Evolutionary conservation across 768 basidiomycete species (phyloP).

Genomic region (Lactarius sp.): DNA sequence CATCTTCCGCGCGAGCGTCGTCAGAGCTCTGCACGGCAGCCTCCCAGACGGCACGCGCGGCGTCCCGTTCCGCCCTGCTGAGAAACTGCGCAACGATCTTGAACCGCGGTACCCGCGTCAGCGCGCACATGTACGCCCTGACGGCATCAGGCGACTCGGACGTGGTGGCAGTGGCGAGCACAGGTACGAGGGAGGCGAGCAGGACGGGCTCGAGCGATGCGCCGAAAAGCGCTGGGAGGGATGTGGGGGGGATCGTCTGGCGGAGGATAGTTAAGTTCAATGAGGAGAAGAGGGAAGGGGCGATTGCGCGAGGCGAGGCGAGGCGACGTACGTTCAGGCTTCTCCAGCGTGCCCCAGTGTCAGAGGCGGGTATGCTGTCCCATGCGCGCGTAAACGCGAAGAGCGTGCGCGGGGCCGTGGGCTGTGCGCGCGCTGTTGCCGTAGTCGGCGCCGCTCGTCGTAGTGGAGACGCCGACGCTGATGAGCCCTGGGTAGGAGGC

Average conservation of each 20-base stretch:
- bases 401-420: slow-evolving; percentile 28
- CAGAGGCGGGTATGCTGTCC: slow-evolving; percentile 36
- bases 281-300: no score
- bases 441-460: not conserved
- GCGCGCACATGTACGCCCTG: slow-evolving; percentile 45
- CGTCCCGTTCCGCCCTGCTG: slow-evolving; percentile 47
- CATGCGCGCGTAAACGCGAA: slow-evolving; percentile 63
- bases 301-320: not conserved
- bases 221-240: slow-evolving; percentile 60
- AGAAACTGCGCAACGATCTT: slow-evolving; percentile 60
- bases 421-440: slow-evolving; percentile 36
- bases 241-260: slow-evolving; percentile 51
- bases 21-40: not conserved
- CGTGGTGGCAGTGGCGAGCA: slow-evolving; percentile 36
- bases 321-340: slow-evolving; percentile 48
- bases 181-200: slow-evolving; percentile 52
- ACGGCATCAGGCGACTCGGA: not conserved
- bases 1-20: not conserved
- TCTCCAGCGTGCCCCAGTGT: slow-evolving; percentile 50
- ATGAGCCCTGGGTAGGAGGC: not conserved
- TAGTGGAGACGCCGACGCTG: slow-evolving; percentile 11
- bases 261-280: not conserved
- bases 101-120: slow-evolving; percentile 57
- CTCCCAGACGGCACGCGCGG: slow-evolving; percentile 39
- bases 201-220: slow-evolving; percentile 63